Percentiles rank a stretch among this genome's conserved stretches.
phyloP scores from a whole-genome alignment of 306 rosid species.

The Ormosia emarginata region DNA sequence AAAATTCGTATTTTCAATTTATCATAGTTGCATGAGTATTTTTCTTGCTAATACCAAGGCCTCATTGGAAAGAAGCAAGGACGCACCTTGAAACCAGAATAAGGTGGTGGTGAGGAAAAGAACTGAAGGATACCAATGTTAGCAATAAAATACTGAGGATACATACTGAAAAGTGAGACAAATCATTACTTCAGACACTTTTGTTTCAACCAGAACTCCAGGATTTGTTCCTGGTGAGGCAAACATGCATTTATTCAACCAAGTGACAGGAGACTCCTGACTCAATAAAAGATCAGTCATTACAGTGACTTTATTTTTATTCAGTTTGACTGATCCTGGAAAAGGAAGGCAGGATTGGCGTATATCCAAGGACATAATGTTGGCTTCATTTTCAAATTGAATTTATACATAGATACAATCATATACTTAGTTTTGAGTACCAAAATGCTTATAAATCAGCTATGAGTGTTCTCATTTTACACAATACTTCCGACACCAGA shows the following conservation, averaged over 20 bases:
- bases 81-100: neutral
- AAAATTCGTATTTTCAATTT: neutral
- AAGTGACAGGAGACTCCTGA: neutral
- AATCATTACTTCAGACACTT: neutral
- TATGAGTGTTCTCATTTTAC: neutral
- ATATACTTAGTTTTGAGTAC: neutral
- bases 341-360: neutral
- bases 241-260: neutral
- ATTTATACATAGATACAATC: neutral
- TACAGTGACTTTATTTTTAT: neutral
- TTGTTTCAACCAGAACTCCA: neutral
- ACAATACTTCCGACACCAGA: constrained; percentile 5
- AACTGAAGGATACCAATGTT: neutral
- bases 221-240: neutral
- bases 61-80: neutral
- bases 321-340: neutral
- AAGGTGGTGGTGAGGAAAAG: neutral
- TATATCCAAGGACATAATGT: neutral
- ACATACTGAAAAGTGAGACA: neutral
- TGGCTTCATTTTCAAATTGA: neutral
- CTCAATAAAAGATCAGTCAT: neutral
- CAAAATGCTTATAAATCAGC: constrained; percentile 1
- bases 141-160: neutral
- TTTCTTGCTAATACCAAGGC: neutral
- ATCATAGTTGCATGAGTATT: neutral